phyloP scores from a whole-genome alignment of 345 rosid species.

The Luvunga scandens region DNA sequence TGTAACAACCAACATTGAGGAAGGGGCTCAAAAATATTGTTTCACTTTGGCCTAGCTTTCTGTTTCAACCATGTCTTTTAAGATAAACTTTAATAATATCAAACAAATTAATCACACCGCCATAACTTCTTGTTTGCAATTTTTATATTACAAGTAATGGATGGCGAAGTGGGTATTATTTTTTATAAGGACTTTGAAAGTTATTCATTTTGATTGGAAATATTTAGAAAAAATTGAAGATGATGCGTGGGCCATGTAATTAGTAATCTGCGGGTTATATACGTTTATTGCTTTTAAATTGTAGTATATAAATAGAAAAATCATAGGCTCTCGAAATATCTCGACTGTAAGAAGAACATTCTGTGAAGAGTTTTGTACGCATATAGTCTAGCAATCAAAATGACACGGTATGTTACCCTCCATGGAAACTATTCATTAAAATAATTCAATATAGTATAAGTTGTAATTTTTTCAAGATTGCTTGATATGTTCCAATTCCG shows the following conservation, averaged over 20 bases:
- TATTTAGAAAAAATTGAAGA: background rate
- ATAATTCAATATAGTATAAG: background rate
- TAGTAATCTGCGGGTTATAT: too few species aligned
- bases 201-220: background rate
- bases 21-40: constrained; percentile 3
- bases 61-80: constrained; percentile 5
- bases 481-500: too few species aligned
- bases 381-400: background rate
- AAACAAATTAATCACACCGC: background rate
- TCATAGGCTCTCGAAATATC: too few species aligned
- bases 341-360: too few species aligned
- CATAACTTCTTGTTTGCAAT: background rate
- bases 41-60: constrained; percentile 1
- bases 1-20: constrained; percentile 1
- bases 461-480: background rate
- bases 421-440: background rate
- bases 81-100: constrained; percentile 4
- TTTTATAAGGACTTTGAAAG: background rate
- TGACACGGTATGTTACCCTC: background rate
- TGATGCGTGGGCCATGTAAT: background rate
- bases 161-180: background rate
- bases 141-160: background rate
- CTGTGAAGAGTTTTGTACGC: background rate
- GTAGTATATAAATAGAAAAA: too few species aligned
- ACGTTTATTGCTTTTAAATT: too few species aligned